These are phyloP conservation scores for Dalbergia cultrata DNA, from an alignment of 306 rosid genomes.

Conservation along the genomic window DNA sequence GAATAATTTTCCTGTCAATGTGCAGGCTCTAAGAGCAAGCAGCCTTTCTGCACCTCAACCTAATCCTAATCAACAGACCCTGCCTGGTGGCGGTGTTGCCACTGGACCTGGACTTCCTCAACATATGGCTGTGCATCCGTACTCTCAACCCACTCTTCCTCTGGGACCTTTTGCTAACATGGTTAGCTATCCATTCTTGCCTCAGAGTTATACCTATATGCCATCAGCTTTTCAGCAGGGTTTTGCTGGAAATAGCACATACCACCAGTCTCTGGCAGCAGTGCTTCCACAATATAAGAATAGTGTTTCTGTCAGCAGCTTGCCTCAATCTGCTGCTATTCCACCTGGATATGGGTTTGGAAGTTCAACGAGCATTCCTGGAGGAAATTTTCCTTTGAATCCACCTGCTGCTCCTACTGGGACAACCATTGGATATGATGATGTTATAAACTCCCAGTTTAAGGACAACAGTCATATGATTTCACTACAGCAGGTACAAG, in stretches of 20 bases:
- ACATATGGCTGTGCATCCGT: slow-evolving; percentile 84
- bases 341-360: slow-evolving; percentile 85
- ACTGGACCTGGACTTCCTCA: slow-evolving; percentile 85
- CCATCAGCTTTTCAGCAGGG: slow-evolving; percentile 90
- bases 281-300: slow-evolving; percentile 87
- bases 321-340: slow-evolving; percentile 83
- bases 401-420: slow-evolving; percentile 77
- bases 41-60: slow-evolving; percentile 73
- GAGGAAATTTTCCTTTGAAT: slow-evolving; percentile 82
- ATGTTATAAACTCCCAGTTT: slow-evolving; percentile 72
- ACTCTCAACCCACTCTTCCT: slow-evolving; percentile 85
- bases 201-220: slow-evolving; percentile 89
- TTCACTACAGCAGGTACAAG: slow-evolving; percentile 81
- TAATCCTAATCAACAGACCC: slow-evolving; percentile 62
- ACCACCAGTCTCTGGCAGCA: slow-evolving; percentile 89
- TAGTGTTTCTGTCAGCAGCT: slow-evolving; percentile 81
- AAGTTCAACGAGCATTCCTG: slow-evolving; percentile 79
- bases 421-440: slow-evolving; percentile 80
- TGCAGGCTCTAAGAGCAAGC: slow-evolving; percentile 77
- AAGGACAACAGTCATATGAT: slow-evolving; percentile 79
- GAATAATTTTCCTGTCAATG: slow-evolving; percentile 31
- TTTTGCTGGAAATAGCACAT: slow-evolving; percentile 84
- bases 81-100: slow-evolving; percentile 70
- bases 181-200: slow-evolving; percentile 90
- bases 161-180: slow-evolving; percentile 84